phyloP scores from a whole-genome alignment of 2,329 filamentous ascomycete genomes.

The Uncinocarpus reesii region DNA sequence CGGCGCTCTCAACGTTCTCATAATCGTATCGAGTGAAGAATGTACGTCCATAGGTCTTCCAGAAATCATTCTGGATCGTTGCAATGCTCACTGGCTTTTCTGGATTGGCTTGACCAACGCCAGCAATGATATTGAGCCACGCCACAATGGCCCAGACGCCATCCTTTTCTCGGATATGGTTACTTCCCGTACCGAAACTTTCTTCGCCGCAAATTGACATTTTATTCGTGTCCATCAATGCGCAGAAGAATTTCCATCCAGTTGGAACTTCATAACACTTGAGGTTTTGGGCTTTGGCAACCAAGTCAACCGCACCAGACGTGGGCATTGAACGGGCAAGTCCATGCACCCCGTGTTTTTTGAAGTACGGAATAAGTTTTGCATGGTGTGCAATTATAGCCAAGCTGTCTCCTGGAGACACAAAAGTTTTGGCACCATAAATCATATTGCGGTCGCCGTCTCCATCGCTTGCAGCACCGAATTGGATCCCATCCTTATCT shows the following conservation, averaged over 20 bases:
- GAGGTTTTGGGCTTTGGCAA: slow-evolving; percentile 87
- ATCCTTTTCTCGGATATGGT: slow-evolving; percentile 99
- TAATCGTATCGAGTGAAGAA: slow-evolving; percentile 99
- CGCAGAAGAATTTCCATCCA: slow-evolving; percentile 99
- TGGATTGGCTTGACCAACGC: slow-evolving; percentile 71
- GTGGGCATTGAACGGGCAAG: slow-evolving; percentile 97
- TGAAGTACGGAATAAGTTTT: slow-evolving; percentile 94
- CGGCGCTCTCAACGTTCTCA: slow-evolving; percentile 84
- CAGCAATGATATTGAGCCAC: slow-evolving; percentile 98
- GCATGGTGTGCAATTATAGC: slow-evolving; percentile 98
- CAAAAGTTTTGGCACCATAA: slow-evolving; percentile 91
- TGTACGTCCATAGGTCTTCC: slow-evolving; percentile 87
- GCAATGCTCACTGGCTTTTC: slow-evolving; percentile 80
- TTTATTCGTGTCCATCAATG: slow-evolving; percentile 86
- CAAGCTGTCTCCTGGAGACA: slow-evolving; percentile 91
- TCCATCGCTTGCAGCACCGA: slow-evolving; percentile 90
- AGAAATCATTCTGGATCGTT: slow-evolving; percentile 95
- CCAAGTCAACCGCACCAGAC: slow-evolving; percentile 85
- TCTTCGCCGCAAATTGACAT: slow-evolving; percentile 98
- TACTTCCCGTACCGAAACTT: slow-evolving; percentile 93
- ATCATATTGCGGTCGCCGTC: slow-evolving; percentile 99
- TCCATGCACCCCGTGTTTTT: slow-evolving; percentile 91
- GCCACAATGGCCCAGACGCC: slow-evolving; percentile 94
- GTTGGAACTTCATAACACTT: slow-evolving; percentile 94
- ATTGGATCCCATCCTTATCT: slow-evolving; percentile 82